These are phyloP conservation scores for Trichosporon ovoides DNA, from an alignment of 1,284 basidiomycete species.

Conservation along the genomic window DNA sequence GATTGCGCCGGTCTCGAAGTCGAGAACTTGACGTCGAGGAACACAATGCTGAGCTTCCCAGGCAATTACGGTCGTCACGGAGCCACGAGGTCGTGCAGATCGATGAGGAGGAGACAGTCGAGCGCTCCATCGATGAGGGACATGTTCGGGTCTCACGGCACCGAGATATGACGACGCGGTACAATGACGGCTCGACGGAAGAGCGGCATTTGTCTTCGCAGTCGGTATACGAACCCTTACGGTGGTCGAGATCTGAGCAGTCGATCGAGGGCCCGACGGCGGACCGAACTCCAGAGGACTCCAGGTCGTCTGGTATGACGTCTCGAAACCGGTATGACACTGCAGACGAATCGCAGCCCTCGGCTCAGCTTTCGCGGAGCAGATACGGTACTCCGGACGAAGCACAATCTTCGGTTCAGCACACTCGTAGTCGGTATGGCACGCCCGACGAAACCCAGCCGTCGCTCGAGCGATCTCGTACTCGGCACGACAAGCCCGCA, in stretches of 20 bases:
- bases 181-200: neutral
- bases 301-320: neutral
- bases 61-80: neutral
- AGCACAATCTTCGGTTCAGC: neutral
- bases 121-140: slow-evolving; percentile 26
- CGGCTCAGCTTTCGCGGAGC: neutral
- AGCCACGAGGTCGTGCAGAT: neutral
- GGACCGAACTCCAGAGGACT: neutral
- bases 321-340: neutral
- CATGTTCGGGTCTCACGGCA: slow-evolving; percentile 12
- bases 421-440: neutral
- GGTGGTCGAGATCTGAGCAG: neutral
- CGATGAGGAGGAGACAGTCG: slow-evolving; percentile 15
- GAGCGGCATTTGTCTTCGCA: neutral
- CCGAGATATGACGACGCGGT: neutral
- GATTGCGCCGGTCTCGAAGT: no score
- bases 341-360: neutral
- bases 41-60: neutral
- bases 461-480: neutral
- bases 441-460: neutral
- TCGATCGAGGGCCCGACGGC: neutral
- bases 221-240: neutral
- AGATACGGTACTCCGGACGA: neutral
- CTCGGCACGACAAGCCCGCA: neutral
- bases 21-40: no score